Percentiles rank a stretch among this genome's conserved stretches.
These are phyloP conservation scores for Dorcoceras hygrometricum DNA, from an alignment of 257 asterid species.

Conservation along the genomic window DNA sequence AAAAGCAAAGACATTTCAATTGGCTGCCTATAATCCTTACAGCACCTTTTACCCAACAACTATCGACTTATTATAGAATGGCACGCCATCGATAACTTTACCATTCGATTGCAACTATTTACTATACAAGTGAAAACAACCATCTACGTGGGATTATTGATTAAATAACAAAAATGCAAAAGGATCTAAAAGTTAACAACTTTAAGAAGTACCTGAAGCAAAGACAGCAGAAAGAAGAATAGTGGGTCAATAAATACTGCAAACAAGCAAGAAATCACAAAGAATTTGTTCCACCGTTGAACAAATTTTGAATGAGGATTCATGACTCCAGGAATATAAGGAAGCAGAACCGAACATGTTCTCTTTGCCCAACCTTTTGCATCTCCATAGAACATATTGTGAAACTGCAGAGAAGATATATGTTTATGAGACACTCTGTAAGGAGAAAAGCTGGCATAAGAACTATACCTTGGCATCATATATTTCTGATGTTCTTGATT, in stretches of 20 bases:
- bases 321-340: constrained; percentile 65
- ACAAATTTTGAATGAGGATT: constrained; percentile 63
- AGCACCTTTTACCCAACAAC: not conserved
- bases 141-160: not conserved
- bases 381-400: constrained; percentile 64
- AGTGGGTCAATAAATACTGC: constrained; percentile 78
- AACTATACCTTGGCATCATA: constrained; percentile 64
- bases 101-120: not conserved
- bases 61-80: not conserved
- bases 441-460: constrained; percentile 1
- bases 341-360: constrained; percentile 29
- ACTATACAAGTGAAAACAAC: not conserved
- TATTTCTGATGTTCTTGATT: constrained; percentile 47
- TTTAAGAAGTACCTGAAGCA: constrained; percentile 42
- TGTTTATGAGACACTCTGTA: not conserved
- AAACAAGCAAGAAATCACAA: constrained; percentile 63
- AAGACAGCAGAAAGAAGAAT: constrained; percentile 66
- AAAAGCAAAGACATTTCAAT: constrained; percentile 10
- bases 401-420: constrained; percentile 47
- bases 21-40: not conserved
- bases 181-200: not conserved
- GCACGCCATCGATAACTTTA: not conserved
- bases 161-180: not conserved
- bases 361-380: constrained; percentile 75
- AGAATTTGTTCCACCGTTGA: constrained; percentile 82